phyloP scores from a whole-genome alignment of 2,329 filamentous ascomycete genomes.

The Lachnellula hyalina region DNA sequence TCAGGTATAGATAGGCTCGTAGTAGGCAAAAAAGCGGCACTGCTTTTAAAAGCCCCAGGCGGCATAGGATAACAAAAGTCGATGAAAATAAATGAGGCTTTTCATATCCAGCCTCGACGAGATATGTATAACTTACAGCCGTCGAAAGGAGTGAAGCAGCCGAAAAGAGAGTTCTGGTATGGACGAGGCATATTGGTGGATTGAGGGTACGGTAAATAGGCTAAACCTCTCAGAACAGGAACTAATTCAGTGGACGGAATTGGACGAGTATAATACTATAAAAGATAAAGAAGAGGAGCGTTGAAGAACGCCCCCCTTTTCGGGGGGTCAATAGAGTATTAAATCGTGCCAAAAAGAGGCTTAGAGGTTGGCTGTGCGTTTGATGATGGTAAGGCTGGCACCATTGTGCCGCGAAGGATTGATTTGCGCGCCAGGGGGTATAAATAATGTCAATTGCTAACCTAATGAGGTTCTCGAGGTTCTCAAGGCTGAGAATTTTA shows the following conservation, averaged over 20 bases:
- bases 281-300: not conserved
- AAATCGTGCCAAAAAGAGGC: not conserved
- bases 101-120: not conserved
- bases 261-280: not conserved
- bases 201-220: not conserved
- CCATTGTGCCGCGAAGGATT: not conserved
- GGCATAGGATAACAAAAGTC: not conserved
- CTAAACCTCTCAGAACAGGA: not conserved
- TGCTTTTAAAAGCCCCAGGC: not conserved
- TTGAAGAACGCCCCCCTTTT: not conserved
- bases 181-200: conserved; percentile 1
- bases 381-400: not conserved
- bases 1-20: too few relatives aligned
- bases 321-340: not conserved
- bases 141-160: conserved; percentile 5
- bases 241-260: not conserved
- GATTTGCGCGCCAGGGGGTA: not conserved
- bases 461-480: too few relatives aligned
- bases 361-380: not conserved
- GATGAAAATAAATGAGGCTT: not conserved
- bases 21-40: too few relatives aligned
- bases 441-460: not conserved
- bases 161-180: conserved; percentile 6
- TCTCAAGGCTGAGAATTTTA: not conserved
- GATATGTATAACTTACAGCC: not conserved